Evolutionary conservation across 306 rosid genomes (phyloP).

Genomic region (Canavalia gladiata): DNA sequence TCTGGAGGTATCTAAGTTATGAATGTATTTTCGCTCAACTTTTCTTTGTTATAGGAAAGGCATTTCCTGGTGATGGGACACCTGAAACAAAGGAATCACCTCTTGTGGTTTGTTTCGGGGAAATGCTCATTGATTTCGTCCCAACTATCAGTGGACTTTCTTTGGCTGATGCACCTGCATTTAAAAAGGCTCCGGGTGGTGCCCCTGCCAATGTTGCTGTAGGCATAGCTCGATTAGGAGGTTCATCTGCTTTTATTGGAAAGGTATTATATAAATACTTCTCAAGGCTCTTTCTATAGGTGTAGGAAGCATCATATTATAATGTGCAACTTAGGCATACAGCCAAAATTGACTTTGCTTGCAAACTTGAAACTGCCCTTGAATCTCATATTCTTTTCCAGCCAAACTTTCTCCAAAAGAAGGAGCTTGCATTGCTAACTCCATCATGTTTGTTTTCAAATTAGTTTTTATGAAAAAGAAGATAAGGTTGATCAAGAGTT

Average conservation of each 20-base stretch:
- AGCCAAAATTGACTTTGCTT: slow-evolving; percentile 25
- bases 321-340: slow-evolving; percentile 20
- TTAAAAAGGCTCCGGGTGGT: slow-evolving; percentile 96
- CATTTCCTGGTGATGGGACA: slow-evolving; percentile 64
- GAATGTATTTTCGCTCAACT: slow-evolving; percentile 37
- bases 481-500: background rate
- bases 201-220: slow-evolving; percentile 99
- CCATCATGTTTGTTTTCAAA: slow-evolving; percentile 2
- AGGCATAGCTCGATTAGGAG: slow-evolving; percentile 92
- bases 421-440: background rate
- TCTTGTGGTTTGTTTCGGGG: slow-evolving; percentile 93
- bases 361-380: background rate
- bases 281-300: slow-evolving; percentile 31
- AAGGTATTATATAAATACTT: slow-evolving; percentile 67
- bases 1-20: slow-evolving; percentile 10
- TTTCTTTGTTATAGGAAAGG: slow-evolving; percentile 64
- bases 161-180: slow-evolving; percentile 92
- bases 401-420: slow-evolving; percentile 10
- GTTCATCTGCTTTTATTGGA: slow-evolving; percentile 94
- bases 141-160: slow-evolving; percentile 84
- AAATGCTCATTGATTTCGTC: slow-evolving; percentile 96
- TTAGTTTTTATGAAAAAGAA: slow-evolving; percentile 10
- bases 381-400: background rate
- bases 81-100: slow-evolving; percentile 75
- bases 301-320: slow-evolving; percentile 33